Evolutionary conservation across 2,329 filamentous ascomycete genomes (phyloP).

Genomic region (Cordyceps militaris): DNA sequence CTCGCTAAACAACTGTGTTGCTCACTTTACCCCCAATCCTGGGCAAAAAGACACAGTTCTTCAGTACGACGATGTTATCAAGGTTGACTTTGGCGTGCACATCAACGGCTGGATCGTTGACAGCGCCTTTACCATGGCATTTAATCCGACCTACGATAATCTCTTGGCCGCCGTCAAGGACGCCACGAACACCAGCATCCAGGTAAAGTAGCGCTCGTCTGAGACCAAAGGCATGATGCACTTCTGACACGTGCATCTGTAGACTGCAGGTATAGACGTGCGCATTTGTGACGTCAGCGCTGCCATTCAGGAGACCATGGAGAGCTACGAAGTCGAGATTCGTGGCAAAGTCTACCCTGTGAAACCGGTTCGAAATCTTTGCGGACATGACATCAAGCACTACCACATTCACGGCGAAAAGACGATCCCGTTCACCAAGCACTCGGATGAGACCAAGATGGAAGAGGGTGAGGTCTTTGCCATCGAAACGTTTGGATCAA

Average conservation of each 20-base stretch:
- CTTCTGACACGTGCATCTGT: neutral
- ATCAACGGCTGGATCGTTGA: constrained; percentile 71
- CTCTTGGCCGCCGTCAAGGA: constrained; percentile 63
- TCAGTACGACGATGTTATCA: constrained; percentile 64
- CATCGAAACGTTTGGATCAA: constrained; percentile 89
- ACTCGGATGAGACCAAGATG: constrained; percentile 80
- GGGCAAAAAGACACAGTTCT: constrained; percentile 64
- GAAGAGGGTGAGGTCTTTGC: constrained; percentile 89
- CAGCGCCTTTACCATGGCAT: constrained; percentile 68
- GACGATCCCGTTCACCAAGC: constrained; percentile 84
- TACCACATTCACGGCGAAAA: constrained; percentile 86
- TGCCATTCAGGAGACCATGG: constrained; percentile 80
- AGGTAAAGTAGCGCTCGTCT: constrained; percentile 24
- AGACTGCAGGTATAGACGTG: constrained; percentile 71
- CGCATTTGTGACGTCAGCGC: constrained; percentile 76
- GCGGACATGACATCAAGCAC: constrained; percentile 76
- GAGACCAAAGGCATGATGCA: too few species aligned
- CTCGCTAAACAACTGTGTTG: constrained; percentile 71
- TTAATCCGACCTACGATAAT: constrained; percentile 65
- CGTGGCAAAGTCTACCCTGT: constrained; percentile 69
- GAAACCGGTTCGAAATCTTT: constrained; percentile 74
- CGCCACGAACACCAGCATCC: constrained; percentile 76
- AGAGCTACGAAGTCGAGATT: constrained; percentile 81
- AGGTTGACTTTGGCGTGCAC: constrained; percentile 72
- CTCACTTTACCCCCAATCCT: constrained; percentile 76